These are phyloP conservation scores for Aplosporella prunicola DNA, from an alignment of 2,329 filamentous ascomycete species.

Conservation along the genomic window DNA sequence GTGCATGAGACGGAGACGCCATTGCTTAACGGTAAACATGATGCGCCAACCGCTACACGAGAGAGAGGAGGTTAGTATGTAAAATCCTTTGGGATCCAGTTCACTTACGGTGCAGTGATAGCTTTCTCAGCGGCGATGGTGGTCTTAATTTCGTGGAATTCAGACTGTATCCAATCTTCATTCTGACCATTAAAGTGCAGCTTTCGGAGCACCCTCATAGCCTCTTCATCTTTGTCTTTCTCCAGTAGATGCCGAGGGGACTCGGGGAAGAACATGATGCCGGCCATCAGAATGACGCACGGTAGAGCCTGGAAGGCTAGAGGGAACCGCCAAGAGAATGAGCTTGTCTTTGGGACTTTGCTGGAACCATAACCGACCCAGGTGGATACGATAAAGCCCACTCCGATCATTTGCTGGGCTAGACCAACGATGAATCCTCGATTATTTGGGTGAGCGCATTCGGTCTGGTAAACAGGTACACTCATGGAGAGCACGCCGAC, in stretches of 20 bases:
- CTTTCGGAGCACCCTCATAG: conserved; percentile 33
- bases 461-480: conserved; percentile 55
- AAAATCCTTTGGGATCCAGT: background rate
- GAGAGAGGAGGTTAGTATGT: background rate
- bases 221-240: conserved; percentile 48
- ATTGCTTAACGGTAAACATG: conserved; percentile 49
- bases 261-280: conserved; percentile 35
- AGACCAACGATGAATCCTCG: conserved; percentile 47
- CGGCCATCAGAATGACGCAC: conserved; percentile 33
- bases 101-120: conserved; percentile 35
- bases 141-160: conserved; percentile 51
- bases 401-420: conserved; percentile 48
- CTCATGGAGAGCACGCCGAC: conserved; percentile 50
- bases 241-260: conserved; percentile 29
- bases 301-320: conserved; percentile 39
- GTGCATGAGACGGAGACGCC: conserved; percentile 53
- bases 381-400: conserved; percentile 49
- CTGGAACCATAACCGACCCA: conserved; percentile 40
- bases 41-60: conserved; percentile 40
- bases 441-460: conserved; percentile 50
- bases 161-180: conserved; percentile 49
- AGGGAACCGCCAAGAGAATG: conserved; percentile 35
- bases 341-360: conserved; percentile 26
- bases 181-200: conserved; percentile 47
- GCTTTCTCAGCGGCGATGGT: conserved; percentile 52